Evolutionary conservation across 768 basidiomycete species (phyloP).

Genomic region (Rhodotorula kratochvilovae): DNA sequence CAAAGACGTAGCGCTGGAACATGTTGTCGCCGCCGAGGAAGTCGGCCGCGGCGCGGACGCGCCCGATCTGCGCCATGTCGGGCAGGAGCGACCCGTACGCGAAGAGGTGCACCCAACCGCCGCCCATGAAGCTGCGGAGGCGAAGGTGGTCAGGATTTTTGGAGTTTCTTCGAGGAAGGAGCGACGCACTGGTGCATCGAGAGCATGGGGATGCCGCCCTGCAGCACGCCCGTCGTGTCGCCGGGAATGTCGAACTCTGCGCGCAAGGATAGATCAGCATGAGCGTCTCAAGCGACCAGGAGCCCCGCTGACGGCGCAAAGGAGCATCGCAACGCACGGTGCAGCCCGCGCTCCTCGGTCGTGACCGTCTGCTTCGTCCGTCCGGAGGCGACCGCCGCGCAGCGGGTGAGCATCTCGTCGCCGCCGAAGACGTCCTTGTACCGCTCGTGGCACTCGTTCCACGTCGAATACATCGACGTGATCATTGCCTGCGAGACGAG

Average conservation of each 20-base stretch:
- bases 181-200: conserved; percentile 35
- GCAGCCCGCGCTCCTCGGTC: conserved; percentile 32
- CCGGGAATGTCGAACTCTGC: conserved; percentile 42
- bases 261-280: too few relatives aligned
- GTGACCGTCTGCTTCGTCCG: conserved; percentile 25
- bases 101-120: conserved; percentile 22
- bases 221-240: conserved; percentile 39
- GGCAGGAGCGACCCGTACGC: conserved; percentile 27
- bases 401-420: conserved; percentile 41
- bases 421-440: conserved; percentile 37
- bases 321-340: conserved; percentile 23
- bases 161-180: too few relatives aligned
- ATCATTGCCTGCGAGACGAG: conserved; percentile 18
- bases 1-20: conserved; percentile 40
- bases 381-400: conserved; percentile 32
- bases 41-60: conserved; percentile 12
- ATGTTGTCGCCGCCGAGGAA: conserved; percentile 43
- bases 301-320: too few relatives aligned
- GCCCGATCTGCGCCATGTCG: conserved; percentile 28
- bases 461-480: conserved; percentile 18
- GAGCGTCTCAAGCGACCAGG: neutral
- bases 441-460: conserved; percentile 31
- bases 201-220: conserved; percentile 37
- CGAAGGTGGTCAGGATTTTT: neutral
- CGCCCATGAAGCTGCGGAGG: neutral